These are phyloP conservation scores for Cicer chorassanicum DNA, from an alignment of 306 rosid species.

Conservation along the genomic window DNA sequence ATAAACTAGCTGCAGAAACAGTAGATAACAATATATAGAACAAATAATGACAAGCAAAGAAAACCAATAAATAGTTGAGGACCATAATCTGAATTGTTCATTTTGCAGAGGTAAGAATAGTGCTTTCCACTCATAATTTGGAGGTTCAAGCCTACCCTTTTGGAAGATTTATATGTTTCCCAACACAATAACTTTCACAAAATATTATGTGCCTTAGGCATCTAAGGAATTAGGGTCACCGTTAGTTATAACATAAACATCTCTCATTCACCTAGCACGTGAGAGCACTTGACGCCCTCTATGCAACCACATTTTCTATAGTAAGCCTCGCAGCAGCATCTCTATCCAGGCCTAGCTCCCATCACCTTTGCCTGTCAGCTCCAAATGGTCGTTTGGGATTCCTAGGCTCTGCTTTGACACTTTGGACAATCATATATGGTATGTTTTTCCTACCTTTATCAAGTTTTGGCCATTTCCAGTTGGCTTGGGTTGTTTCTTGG, in stretches of 20 bases:
- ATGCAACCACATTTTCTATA: too few species aligned
- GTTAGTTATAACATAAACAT: conserved; percentile 14
- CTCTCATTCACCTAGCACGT: neutral
- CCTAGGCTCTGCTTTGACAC: too few species aligned
- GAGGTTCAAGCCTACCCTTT: conserved; percentile 9
- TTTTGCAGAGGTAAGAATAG: conserved; percentile 19
- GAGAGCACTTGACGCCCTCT: neutral
- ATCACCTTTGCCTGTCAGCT: too few species aligned
- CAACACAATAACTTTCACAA: neutral
- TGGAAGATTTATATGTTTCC: neutral
- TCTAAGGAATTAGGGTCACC: conserved; percentile 12
- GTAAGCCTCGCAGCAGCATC: too few species aligned
- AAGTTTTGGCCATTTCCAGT: too few species aligned
- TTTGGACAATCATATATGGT: too few species aligned
- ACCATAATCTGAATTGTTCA: conserved; percentile 25
- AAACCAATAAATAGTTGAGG: conserved; percentile 9
- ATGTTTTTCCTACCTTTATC: too few species aligned
- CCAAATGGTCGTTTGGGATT: too few species aligned
- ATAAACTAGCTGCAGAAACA: conserved; percentile 12
- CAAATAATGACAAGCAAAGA: conserved; percentile 26
- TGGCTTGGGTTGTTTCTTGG: too few species aligned
- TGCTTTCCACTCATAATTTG: neutral
- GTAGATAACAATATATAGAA: conserved; percentile 37
- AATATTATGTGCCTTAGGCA: conserved; percentile 24
- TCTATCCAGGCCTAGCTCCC: too few species aligned